These are phyloP conservation scores for Lentinula sp. DNA, from an alignment of 768 basidiomycete genomes.

Conservation along the genomic window DNA sequence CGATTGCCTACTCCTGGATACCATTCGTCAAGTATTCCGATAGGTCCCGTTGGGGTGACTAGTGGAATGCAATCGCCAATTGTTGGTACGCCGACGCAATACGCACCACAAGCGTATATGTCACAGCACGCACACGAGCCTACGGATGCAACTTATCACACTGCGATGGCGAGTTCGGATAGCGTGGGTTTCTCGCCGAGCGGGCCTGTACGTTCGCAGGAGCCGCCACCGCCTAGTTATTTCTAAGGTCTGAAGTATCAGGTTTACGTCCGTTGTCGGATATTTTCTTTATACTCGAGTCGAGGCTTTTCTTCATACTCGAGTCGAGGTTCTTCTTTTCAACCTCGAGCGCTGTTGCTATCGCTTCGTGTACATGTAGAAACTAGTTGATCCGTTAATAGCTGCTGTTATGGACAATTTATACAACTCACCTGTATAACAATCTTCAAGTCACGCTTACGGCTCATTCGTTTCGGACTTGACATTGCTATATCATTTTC, in stretches of 20 bases:
- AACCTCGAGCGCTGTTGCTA: background rate
- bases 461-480: background rate
- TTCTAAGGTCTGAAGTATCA: background rate
- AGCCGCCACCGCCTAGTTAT: background rate
- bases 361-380: background rate
- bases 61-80: conserved; percentile 7
- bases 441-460: background rate
- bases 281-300: background rate
- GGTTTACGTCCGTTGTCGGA: background rate
- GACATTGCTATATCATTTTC: background rate
- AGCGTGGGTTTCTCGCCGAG: background rate
- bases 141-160: conserved; percentile 7
- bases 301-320: background rate
- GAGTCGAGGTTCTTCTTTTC: background rate
- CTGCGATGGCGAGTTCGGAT: conserved; percentile 12
- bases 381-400: background rate
- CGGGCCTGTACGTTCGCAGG: background rate
- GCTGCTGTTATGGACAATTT: background rate
- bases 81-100: background rate
- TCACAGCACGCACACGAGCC: conserved; percentile 4
- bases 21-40: background rate
- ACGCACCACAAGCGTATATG: background rate
- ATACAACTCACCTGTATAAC: background rate
- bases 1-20: conserved; percentile 1
- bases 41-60: conserved; percentile 6